phyloP scores from a whole-genome alignment of 495 filamentous ascomycete species.

The Xylona heveae region DNA sequence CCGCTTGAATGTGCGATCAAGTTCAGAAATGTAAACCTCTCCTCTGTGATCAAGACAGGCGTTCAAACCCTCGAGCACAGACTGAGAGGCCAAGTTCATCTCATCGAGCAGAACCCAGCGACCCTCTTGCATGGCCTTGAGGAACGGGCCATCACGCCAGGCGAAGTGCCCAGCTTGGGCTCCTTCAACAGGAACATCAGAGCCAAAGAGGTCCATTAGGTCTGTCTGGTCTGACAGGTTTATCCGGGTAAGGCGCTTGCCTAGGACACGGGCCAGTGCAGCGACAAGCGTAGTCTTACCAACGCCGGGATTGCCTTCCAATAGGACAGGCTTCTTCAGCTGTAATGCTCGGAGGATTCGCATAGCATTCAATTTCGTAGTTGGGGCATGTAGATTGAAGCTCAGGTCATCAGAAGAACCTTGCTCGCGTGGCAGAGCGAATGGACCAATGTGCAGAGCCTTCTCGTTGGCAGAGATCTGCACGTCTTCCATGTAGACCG shows the following conservation, averaged over 20 bases:
- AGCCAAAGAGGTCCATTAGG: slow-evolving; percentile 90
- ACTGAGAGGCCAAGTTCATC: slow-evolving; percentile 97
- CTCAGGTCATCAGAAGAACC: slow-evolving; percentile 28
- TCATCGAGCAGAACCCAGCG: slow-evolving; percentile 95
- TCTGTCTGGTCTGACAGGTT: slow-evolving; percentile 97
- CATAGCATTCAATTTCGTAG: slow-evolving; percentile 75
- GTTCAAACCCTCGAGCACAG: slow-evolving; percentile 90
- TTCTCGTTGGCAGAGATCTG: slow-evolving; percentile 24
- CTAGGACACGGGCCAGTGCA: slow-evolving; percentile 57
- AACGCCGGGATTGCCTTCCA: slow-evolving; percentile 92
- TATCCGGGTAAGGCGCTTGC: slow-evolving; percentile 68
- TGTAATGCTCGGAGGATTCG: slow-evolving; percentile 79
- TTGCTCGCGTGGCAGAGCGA: slow-evolving; percentile 33
- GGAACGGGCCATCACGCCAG: slow-evolving; percentile 89
- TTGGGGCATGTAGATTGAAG: slow-evolving; percentile 71
- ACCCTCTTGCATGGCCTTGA: slow-evolving; percentile 87
- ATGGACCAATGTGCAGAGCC: slow-evolving; percentile 45
- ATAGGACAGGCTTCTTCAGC: slow-evolving; percentile 67
- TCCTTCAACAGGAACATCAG: slow-evolving; percentile 85
- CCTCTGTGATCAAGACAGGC: slow-evolving; percentile 94
- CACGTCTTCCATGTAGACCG: slow-evolving; percentile 36
- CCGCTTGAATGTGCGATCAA: slow-evolving; percentile 78
- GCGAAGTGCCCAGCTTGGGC: slow-evolving; percentile 69
- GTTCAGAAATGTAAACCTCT: slow-evolving; percentile 83
- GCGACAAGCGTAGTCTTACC: slow-evolving; percentile 89